A percentile compares a stretch with the other conserved stretches of the same genome.
These are phyloP conservation scores for Chaetomium strumarium DNA, from an alignment of 2,329 filamentous ascomycete genomes.

Conservation along the genomic window DNA sequence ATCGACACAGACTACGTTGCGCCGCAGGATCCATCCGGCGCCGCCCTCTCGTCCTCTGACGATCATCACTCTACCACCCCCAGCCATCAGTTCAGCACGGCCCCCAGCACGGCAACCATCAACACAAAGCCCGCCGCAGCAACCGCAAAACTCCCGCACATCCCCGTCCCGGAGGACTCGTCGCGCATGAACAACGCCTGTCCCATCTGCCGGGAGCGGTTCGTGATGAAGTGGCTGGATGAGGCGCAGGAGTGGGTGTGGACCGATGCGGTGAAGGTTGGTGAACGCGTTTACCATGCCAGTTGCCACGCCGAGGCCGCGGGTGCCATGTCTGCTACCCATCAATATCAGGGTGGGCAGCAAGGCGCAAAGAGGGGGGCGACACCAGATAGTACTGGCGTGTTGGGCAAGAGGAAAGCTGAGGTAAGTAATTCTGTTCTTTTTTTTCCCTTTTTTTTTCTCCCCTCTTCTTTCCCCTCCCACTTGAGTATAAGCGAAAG, in stretches of 20 bases:
- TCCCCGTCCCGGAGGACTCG: constrained; percentile 76
- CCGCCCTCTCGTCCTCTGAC: not conserved
- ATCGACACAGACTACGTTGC: constrained; percentile 57
- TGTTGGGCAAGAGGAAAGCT: constrained; percentile 70
- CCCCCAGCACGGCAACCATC: constrained; percentile 27
- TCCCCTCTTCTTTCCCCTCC: no score
- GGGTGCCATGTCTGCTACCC: constrained; percentile 38
- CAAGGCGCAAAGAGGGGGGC: no score
- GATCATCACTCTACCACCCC: not conserved
- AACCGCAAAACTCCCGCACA: constrained; percentile 54
- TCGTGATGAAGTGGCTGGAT: constrained; percentile 86
- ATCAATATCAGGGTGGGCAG: constrained; percentile 42
- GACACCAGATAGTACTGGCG: constrained; percentile 14
- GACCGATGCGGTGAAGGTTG: constrained; percentile 78
- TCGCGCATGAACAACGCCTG: constrained; percentile 71
- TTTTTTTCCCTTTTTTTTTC: not conserved
- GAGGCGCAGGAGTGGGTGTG: constrained; percentile 96
- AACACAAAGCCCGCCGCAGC: constrained; percentile 18
- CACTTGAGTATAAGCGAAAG: no score
- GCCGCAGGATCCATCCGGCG: constrained; percentile 8
- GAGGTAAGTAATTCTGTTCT: constrained; percentile 54
- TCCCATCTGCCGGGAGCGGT: constrained; percentile 92
- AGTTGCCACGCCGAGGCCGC: constrained; percentile 82
- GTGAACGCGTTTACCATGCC: constrained; percentile 77
- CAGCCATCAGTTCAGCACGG: constrained; percentile 18